Conservation (phyloP, 495 filamentous ascomycete genomes). For the Astrothelium macrocarpum region DNA sequence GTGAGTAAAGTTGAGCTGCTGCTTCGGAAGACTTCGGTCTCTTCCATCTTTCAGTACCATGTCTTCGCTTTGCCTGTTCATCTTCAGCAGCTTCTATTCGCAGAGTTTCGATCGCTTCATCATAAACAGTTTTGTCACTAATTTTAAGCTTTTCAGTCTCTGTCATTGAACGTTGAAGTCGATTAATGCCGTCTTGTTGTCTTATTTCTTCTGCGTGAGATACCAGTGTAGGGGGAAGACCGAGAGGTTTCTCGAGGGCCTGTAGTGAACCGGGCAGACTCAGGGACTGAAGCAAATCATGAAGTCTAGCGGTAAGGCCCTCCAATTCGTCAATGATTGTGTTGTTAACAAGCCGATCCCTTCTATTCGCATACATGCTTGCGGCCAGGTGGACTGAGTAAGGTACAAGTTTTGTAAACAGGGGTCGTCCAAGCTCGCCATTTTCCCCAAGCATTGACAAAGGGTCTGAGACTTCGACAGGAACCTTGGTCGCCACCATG, state of each 20-base stretch:
- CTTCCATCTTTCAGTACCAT: slow-evolving; percentile 81
- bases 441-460: slow-evolving; percentile 69
- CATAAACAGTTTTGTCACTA: slow-evolving; percentile 63
- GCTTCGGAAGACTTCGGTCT: slow-evolving; percentile 59
- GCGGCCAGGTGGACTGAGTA: slow-evolving; percentile 93
- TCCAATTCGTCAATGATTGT: slow-evolving; percentile 79
- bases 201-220: slow-evolving; percentile 91
- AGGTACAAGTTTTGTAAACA: slow-evolving; percentile 88
- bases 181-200: slow-evolving; percentile 77
- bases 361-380: slow-evolving; percentile 86
- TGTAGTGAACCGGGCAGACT: slow-evolving; percentile 91
- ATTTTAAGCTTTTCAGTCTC: slow-evolving; percentile 79
- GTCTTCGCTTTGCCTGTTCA: slow-evolving; percentile 58
- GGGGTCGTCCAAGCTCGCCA: slow-evolving; percentile 65
- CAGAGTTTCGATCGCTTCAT: slow-evolving; percentile 70
- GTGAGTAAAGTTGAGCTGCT: slow-evolving; percentile 63
- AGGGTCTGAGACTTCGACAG: slow-evolving; percentile 74
- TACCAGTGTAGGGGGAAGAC: slow-evolving; percentile 71
- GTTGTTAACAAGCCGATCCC: slow-evolving; percentile 79
- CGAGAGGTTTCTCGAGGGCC: slow-evolving; percentile 88
- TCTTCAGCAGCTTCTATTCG: slow-evolving; percentile 77
- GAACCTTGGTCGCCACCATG: slow-evolving; percentile 75
- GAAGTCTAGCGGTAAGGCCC: slow-evolving; percentile 64
- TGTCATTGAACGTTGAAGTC: slow-evolving; percentile 63
- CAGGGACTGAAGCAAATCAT: slow-evolving; percentile 70